Base-by-base conservation (phyloP, 805 yeast species). In the Sugiyamaella floridensis region DNA sequence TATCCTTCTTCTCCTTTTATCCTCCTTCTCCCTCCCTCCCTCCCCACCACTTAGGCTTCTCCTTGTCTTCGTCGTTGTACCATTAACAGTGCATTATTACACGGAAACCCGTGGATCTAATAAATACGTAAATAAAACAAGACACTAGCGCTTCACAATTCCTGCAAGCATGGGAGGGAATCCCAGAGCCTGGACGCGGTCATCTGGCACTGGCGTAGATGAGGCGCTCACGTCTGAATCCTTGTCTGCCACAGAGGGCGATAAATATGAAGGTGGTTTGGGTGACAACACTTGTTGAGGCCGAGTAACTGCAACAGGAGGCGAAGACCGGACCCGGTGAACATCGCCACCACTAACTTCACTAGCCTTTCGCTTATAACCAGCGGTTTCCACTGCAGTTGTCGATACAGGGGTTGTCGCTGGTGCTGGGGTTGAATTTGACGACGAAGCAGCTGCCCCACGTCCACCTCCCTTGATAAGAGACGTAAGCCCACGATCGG, bases 161-260 rank as follows among this genome's bases (percentile, higher is more conserved):
- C 53, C 51, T 14, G 58, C 47, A 18, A 62, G 48, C 50, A 58
- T 43, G 2, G 66, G 66, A 15, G 66, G 66, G 46, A 63, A 63
- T 6, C 66, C 66, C 53, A 62, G 55, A 3, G 65, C 58, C 41
- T 54, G 57, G 12, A 59, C 59, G 7, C 59, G 56, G 44, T 45
- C 48, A 11, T 45, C 45, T 11, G 43, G 44, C 2, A 43, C 45
- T 11, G 43, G 44, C 2, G 47, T 12, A 12, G 28, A 32, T 6
- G n/a, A 26, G 8, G 19, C 26, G 28, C 32, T 40, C 26, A 11
- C 48, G 16, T 29, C 45, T 2, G 48, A 22, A 28, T 16, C 12
- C 18, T 45, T 28, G 19, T 22, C n/a, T n/a, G 47, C 19, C 15
- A 50, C 43, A 15, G 50, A 19, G 15, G 53, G 11, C 22, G 51